A percentile compares a stretch with the other conserved stretches of the same genome.
phyloP scores from a whole-genome alignment of 768 basidiomycete species.

The Amanita rimosa region DNA sequence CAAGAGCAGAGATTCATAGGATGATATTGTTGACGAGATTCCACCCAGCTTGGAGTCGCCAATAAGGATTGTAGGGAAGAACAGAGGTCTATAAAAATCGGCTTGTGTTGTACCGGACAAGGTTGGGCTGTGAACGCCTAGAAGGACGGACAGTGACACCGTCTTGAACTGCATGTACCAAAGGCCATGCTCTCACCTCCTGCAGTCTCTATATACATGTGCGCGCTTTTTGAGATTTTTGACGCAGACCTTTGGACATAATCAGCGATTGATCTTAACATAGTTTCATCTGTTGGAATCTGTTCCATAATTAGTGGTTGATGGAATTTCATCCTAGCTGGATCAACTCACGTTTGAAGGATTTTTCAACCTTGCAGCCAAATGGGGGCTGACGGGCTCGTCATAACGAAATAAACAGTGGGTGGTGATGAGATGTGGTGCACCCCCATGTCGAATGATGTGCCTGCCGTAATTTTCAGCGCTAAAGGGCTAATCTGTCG shows the following conservation, averaged over 20 bases:
- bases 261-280: constrained; percentile 51
- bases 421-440: constrained; percentile 33
- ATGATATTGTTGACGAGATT: constrained; percentile 82
- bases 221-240: constrained; percentile 19
- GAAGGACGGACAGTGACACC: neutral
- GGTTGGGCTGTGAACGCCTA: constrained; percentile 89
- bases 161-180: neutral
- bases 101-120: constrained; percentile 75
- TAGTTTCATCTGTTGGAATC: constrained; percentile 55
- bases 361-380: constrained; percentile 55
- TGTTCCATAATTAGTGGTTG: constrained; percentile 10
- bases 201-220: constrained; percentile 88
- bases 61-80: constrained; percentile 78
- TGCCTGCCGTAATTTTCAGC: constrained; percentile 36
- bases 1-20: constrained; percentile 86
- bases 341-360: constrained; percentile 17
- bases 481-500: too few species aligned
- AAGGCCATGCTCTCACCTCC: constrained; percentile 60
- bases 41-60: constrained; percentile 89
- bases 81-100: constrained; percentile 78
- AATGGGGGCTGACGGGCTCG: constrained; percentile 89
- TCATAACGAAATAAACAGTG: constrained; percentile 76
- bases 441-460: constrained; percentile 41
- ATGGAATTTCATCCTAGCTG: neutral
- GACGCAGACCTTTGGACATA: constrained; percentile 49